These are phyloP conservation scores for Coniochaeta sp. DNA, from an alignment of 2,329 filamentous ascomycete genomes.

Conservation along the genomic window DNA sequence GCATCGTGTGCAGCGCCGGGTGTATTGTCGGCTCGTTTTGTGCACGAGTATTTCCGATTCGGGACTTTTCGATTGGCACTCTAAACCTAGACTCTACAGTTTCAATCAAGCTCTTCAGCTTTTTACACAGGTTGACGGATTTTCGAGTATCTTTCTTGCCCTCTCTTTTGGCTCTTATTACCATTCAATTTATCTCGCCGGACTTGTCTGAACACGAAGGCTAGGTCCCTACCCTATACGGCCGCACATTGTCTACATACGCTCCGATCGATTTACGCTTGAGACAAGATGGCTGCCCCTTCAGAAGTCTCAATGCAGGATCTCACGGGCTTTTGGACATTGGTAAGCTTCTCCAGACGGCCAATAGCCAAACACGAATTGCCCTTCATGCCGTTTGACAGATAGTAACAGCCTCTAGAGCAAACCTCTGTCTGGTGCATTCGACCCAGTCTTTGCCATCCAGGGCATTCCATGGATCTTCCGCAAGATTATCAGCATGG, in stretches of 20 bases:
- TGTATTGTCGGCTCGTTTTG: not conserved
- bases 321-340: slow-evolving; percentile 2
- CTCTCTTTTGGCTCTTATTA: not conserved
- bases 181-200: not conserved
- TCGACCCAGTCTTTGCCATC: slow-evolving; percentile 2
- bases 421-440: not conserved
- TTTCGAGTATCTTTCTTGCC: not conserved
- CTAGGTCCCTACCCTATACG: not conserved
- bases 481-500: slow-evolving; percentile 2
- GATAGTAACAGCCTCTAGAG: slow-evolving; percentile 3
- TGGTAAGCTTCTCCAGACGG: slow-evolving; percentile 1
- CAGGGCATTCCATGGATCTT: slow-evolving; percentile 3
- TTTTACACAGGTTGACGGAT: not conserved
- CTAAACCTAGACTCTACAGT: too few relatives aligned
- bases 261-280: not conserved
- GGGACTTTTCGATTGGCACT: too few relatives aligned
- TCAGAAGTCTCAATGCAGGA: slow-evolving; percentile 2
- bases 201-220: not conserved
- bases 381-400: not conserved
- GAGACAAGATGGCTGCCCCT: slow-evolving; percentile 3
- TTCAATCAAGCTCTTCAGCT: too few relatives aligned
- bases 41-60: too few relatives aligned
- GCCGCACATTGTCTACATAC: not conserved
- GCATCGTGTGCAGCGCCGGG: not conserved
- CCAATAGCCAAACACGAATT: not conserved